Evolutionary conservation across 495 filamentous ascomycete species (phyloP), one percentile per base, ranked within the genome.

Genomic region (Penicillium turbatum): DNA sequence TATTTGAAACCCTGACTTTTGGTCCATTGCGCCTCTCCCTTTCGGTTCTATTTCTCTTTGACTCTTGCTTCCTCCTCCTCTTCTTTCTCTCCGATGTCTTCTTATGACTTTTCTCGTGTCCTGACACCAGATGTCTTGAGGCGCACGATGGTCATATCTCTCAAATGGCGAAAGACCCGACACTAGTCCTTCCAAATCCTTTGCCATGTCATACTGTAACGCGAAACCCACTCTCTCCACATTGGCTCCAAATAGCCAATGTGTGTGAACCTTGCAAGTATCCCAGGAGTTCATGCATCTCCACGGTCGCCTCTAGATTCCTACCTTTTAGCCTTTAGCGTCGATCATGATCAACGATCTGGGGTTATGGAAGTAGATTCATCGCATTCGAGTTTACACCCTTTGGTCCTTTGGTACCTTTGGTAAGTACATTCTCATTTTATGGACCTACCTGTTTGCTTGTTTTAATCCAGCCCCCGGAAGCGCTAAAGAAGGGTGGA

Each of bases 381-480:
- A 37, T 10, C 11, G 12, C 12, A 43, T 6, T 24, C 6, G 24
- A 30, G 39, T 41, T 11, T 11, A 19, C n/a, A 34, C 32, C 15
- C 13, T 7, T n/a, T 10, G n/a, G n/a, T n/a, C n/a, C 13, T 24
- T 6, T 9, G 27, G 13, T 13, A 36, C 32, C 17, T 32, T 5
- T 3, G 17, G 16, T 21, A 48, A 48, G 26, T 39, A 38, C 47
- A 27, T 24, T 7, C 17, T 46, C 51, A 43, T 35, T 51, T 61
- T 53, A 49, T 51, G 56, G 56, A 34, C 45, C 24, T 62, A 32
- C 50, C 64, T 62, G 60, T 66, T 67, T 56, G 59, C 59, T 24
- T 24, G 27, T 55, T 67, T 67, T 43, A 13, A 67, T 62, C 61
- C 43, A 62, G 54, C 34, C 64, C 11, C 42, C 52, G 48, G 57